Conservation (phyloP, 2,329 filamentous ascomycete species). For the Aspergillus terreus region DNA sequence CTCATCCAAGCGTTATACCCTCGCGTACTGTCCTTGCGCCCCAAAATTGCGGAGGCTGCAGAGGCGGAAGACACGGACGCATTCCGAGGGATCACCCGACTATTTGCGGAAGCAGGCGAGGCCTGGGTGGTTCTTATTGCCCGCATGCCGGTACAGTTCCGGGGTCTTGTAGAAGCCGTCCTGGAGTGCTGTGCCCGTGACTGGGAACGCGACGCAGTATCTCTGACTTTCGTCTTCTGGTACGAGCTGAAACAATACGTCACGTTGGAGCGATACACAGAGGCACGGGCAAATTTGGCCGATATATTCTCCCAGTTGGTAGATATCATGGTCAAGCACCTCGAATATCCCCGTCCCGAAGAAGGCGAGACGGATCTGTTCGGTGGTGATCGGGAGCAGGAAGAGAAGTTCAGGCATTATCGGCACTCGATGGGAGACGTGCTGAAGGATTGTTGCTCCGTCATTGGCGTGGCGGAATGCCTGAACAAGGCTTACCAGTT, state of each 20-base stretch:
- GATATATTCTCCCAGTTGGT: conserved; percentile 87
- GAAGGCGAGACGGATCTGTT: conserved; percentile 79
- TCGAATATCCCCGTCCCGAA: conserved; percentile 80
- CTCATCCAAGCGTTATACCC: conserved; percentile 82
- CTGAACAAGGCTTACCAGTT: conserved; percentile 80
- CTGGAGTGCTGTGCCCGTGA: conserved; percentile 89
- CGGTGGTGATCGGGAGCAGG: conserved; percentile 89
- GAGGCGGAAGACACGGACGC: conserved; percentile 79
- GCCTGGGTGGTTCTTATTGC: conserved; percentile 92
- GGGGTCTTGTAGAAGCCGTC: conserved; percentile 79
- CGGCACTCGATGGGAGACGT: conserved; percentile 97
- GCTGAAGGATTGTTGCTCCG: conserved; percentile 92
- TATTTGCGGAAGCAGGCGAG: conserved; percentile 90
- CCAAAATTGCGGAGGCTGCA: conserved; percentile 71
- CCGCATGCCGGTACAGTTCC: conserved; percentile 75
- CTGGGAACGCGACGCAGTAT: conserved; percentile 84
- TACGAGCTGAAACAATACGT: conserved; percentile 97
- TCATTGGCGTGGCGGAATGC: conserved; percentile 90
- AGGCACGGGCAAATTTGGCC: conserved; percentile 70
- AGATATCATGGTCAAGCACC: conserved; percentile 85
- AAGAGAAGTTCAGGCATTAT: conserved; percentile 96
- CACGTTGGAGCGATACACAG: conserved; percentile 81
- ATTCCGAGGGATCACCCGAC: conserved; percentile 81
- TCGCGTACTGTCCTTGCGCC: conserved; percentile 68
- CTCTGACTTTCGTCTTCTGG: conserved; percentile 95